phyloP scores from a whole-genome alignment of 768 basidiomycete species.

The Lepiota brunneoincarnata region DNA sequence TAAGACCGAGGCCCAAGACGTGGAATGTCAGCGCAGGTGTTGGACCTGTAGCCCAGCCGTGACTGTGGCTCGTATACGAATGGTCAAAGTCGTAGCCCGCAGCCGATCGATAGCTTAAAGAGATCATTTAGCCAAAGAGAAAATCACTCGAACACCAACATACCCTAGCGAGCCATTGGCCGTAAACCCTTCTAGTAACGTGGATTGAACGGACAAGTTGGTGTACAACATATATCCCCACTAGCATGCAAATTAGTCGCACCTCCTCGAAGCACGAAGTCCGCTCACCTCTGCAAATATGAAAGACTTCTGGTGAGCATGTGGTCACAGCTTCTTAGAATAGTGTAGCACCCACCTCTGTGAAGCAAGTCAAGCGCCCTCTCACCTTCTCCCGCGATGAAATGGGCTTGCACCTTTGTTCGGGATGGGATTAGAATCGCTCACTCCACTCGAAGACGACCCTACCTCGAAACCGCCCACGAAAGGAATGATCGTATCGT shows the following conservation, averaged over 20 bases:
- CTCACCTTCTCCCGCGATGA: constrained; percentile 42
- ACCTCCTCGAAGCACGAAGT: too few species aligned
- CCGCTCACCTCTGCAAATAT: constrained; percentile 1
- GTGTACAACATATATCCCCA: constrained; percentile 65
- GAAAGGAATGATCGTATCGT: constrained; percentile 51
- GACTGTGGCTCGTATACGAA: constrained; percentile 53
- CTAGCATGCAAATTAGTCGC: background rate
- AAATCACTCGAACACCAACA: constrained; percentile 8
- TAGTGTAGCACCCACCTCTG: constrained; percentile 21
- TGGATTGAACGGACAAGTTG: constrained; percentile 51
- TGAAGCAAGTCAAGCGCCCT: constrained; percentile 44
- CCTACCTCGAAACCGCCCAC: constrained; percentile 47
- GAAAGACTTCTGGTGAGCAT: background rate
- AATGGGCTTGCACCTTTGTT: constrained; percentile 46
- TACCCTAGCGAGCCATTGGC: constrained; percentile 54
- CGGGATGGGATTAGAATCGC: background rate
- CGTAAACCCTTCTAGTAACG: constrained; percentile 56
- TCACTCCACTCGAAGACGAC: background rate
- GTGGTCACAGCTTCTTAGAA: background rate
- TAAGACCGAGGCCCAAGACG: constrained; percentile 50
- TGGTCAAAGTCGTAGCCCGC: constrained; percentile 55
- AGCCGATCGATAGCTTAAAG: constrained; percentile 42
- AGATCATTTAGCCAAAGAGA: background rate
- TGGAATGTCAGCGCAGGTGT: constrained; percentile 57
- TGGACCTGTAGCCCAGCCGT: constrained; percentile 59